phyloP scores from a whole-genome alignment of 495 filamentous ascomycete species.

The Hypoxylon lenormandii region DNA sequence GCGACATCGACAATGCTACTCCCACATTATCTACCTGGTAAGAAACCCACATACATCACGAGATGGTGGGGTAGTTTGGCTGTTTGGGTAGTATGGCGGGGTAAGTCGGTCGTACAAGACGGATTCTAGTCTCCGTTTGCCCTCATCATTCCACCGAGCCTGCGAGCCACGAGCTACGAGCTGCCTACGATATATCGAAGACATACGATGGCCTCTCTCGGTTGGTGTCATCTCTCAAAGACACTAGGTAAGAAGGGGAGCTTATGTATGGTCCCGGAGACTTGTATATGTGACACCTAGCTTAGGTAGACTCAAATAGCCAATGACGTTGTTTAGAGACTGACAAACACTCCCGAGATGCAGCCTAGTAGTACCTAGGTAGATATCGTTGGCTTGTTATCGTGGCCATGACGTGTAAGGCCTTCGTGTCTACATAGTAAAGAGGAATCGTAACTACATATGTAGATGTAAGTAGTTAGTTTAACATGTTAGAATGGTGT shows the following conservation, averaged over 20 bases:
- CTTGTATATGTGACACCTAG: neutral
- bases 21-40: conserved; percentile 13
- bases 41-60: conserved; percentile 13
- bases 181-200: too few relatives aligned
- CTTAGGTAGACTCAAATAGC: neutral
- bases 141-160: conserved; percentile 41
- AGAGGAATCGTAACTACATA: too few relatives aligned
- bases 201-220: too few relatives aligned
- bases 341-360: neutral
- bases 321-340: neutral
- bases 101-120: conserved; percentile 39
- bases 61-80: conserved; percentile 35
- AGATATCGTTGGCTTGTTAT: too few relatives aligned
- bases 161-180: neutral
- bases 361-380: too few relatives aligned
- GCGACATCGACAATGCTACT: conserved; percentile 5
- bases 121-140: conserved; percentile 41
- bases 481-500: too few relatives aligned
- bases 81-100: conserved; percentile 38
- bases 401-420: neutral
- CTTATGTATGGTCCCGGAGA: neutral
- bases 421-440: neutral
- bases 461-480: too few relatives aligned
- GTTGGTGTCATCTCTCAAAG: too few relatives aligned
- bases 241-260: too few relatives aligned